Percentiles rank a stretch among this genome's conserved stretches.
These are phyloP conservation scores for Penicillium silybi DNA, from an alignment of 495 filamentous ascomycete genomes.

Conservation along the genomic window DNA sequence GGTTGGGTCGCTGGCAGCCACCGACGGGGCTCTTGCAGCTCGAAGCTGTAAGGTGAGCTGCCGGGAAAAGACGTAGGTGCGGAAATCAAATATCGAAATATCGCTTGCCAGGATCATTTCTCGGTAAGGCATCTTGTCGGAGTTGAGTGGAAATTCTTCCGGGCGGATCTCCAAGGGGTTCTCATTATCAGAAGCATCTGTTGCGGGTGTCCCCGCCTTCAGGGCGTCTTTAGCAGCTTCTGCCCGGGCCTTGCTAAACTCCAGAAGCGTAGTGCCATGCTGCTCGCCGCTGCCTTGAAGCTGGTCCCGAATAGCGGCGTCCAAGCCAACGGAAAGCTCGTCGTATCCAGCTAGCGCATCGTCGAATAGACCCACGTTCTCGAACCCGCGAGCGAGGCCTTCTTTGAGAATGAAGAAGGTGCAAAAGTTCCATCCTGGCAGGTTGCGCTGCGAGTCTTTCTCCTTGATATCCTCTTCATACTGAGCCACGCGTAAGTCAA, in stretches of 20 bases:
- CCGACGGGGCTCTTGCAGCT: constrained; percentile 61
- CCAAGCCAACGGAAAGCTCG: constrained; percentile 81
- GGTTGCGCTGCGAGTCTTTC: constrained; percentile 77
- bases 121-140: constrained; percentile 76
- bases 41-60: constrained; percentile 82
- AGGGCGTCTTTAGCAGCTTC: constrained; percentile 50
- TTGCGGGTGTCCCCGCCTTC: constrained; percentile 6
- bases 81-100: constrained; percentile 96
- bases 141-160: constrained; percentile 57
- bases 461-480: constrained; percentile 98
- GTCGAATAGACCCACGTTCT: constrained; percentile 93
- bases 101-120: constrained; percentile 93
- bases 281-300: constrained; percentile 48
- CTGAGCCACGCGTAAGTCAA: constrained; percentile 84
- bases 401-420: constrained; percentile 98
- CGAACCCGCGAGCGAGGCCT: constrained; percentile 86
- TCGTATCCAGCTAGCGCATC: constrained; percentile 92
- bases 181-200: constrained; percentile 13
- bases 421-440: constrained; percentile 98
- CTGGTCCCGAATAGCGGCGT: constrained; percentile 76
- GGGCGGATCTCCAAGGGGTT: constrained; percentile 27
- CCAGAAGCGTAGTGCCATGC: constrained; percentile 62
- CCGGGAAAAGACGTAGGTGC: constrained; percentile 87
- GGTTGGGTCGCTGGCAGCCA: constrained; percentile 18
- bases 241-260: constrained; percentile 68